Evolutionary conservation across 1,139 yeast species (phyloP), one percentile per base, ranked within the genome.

Genomic region (Candida anutae): DNA sequence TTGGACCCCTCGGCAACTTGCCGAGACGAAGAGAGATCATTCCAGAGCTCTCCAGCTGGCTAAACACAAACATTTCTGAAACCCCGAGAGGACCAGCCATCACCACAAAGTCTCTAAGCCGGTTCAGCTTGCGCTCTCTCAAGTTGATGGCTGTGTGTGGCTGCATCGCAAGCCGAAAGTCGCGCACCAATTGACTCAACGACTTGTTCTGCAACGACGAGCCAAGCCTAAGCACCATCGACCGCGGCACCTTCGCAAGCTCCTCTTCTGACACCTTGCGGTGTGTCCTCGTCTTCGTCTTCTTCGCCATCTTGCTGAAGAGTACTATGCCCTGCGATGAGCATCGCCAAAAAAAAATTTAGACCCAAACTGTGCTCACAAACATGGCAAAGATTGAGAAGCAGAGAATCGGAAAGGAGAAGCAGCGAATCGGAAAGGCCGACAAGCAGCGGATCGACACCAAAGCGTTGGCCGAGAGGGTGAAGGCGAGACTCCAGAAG

Each of bases 41-140:
- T 5, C 96, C 97, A 2, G 80, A 63, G 24, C 69, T 70, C 41
- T 75, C 79, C 24, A 85, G 74, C 49, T 85, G 95, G 38, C 88
- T 80, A 59, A 90, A 87, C 15, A 90, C 65, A 58, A 90, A 74
- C 48, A 93, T 56, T 53, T 90, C 95, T 6, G 90, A 69, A 10
- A 93, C 95, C 21, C 95, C 95, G 29, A 90, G 64, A 6, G 98
- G 97, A 4, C 98, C 98, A 21, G 96, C 87, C 96, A 90, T 88
- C 14, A 87, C 95, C 13, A 88, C 72, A 45, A 83, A 90, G 56
- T 90, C 98, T 53, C 81, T 82, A 39, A 90, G 65, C 47, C 77
- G 80, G 53, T 93, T 93, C 25, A 84, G 67, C 53, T 84, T 84
- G 29, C 97, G 67, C 56, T 93, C 98, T 40, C 79, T 69, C 37